Percentiles rank a stretch among this genome's conserved stretches.
These are phyloP conservation scores for Talaromyces sp. DNA, from an alignment of 2,329 filamentous ascomycete species.

Conservation along the genomic window DNA sequence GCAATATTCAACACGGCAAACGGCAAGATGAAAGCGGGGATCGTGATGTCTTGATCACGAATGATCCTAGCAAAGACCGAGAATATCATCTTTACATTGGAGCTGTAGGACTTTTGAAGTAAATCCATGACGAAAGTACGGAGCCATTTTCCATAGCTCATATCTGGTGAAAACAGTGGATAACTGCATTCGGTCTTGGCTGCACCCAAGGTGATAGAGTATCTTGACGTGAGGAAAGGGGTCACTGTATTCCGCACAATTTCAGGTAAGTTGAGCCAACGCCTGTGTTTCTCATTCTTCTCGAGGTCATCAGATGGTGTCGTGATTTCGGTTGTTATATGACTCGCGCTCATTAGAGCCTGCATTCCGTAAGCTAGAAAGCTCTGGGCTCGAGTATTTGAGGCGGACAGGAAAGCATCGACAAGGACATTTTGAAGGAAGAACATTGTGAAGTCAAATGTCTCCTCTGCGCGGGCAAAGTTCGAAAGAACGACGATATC, in stretches of 20 bases:
- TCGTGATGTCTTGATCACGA: constrained; percentile 78
- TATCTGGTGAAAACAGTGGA: constrained; percentile 70
- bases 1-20: constrained; percentile 83
- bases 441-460: constrained; percentile 80
- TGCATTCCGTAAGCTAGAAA: constrained; percentile 96
- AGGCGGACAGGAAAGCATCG: constrained; percentile 85
- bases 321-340: constrained; percentile 61
- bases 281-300: constrained; percentile 62
- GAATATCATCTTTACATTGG: constrained; percentile 75
- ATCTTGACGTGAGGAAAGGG: constrained; percentile 83
- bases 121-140: constrained; percentile 77
- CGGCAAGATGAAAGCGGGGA: constrained; percentile 83
- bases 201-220: constrained; percentile 66
- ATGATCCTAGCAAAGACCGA: constrained; percentile 78
- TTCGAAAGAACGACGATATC: constrained; percentile 87
- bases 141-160: constrained; percentile 78
- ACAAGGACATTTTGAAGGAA: constrained; percentile 85
- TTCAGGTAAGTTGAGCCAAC: constrained; percentile 77
- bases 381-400: constrained; percentile 81
- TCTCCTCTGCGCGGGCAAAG: constrained; percentile 74
- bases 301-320: constrained; percentile 55
- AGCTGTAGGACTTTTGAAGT: constrained; percentile 71
- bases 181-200: constrained; percentile 60
- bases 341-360: constrained; percentile 75
- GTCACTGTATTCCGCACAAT: constrained; percentile 76